Evolutionary conservation across 2,329 filamentous ascomycete genomes (phyloP).

Genomic region (Paecilomyces niveus): DNA sequence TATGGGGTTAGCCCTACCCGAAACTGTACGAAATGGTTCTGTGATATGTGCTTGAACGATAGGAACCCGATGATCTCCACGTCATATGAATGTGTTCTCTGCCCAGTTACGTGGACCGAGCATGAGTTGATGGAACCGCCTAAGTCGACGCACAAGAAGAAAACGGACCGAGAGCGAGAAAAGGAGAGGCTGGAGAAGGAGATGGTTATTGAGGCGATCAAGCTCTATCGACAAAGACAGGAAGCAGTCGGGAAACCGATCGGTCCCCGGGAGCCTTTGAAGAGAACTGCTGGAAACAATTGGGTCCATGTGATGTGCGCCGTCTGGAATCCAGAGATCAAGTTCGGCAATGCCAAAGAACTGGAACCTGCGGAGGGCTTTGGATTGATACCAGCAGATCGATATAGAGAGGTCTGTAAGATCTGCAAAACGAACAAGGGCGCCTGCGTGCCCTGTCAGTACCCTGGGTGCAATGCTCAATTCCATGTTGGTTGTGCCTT

Average conservation of each 20-base stretch:
- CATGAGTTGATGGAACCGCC: slow-evolving; percentile 79
- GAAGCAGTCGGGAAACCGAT: slow-evolving; percentile 75
- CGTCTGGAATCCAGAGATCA: slow-evolving; percentile 84
- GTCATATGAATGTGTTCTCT: slow-evolving; percentile 87
- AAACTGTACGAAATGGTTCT: slow-evolving; percentile 74
- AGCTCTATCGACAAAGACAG: slow-evolving; percentile 78
- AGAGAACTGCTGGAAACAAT: slow-evolving; percentile 91
- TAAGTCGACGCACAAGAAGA: slow-evolving; percentile 76
- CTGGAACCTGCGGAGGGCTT: slow-evolving; percentile 87
- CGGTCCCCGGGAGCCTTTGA: slow-evolving; percentile 81
- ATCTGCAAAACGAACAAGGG: slow-evolving; percentile 67
- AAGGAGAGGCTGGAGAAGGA: slow-evolving; percentile 82
- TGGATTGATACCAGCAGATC: slow-evolving; percentile 64
- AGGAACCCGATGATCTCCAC: slow-evolving; percentile 89
- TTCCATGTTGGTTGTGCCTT: slow-evolving; percentile 91
- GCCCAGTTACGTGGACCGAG: slow-evolving; percentile 72
- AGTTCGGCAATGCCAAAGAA: slow-evolving; percentile 77
- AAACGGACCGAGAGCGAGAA: slow-evolving; percentile 83
- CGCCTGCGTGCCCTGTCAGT: slow-evolving; percentile 78
- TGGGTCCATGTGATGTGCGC: slow-evolving; percentile 97
- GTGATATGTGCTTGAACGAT: slow-evolving; percentile 93
- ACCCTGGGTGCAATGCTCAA: slow-evolving; percentile 41
- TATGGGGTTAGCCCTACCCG: slow-evolving; percentile 75
- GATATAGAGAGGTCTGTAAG: slow-evolving; percentile 74
- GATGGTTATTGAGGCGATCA: slow-evolving; percentile 67